phyloP scores from a whole-genome alignment of 495 filamentous ascomycete species.

The Penicillium flavigenum region DNA sequence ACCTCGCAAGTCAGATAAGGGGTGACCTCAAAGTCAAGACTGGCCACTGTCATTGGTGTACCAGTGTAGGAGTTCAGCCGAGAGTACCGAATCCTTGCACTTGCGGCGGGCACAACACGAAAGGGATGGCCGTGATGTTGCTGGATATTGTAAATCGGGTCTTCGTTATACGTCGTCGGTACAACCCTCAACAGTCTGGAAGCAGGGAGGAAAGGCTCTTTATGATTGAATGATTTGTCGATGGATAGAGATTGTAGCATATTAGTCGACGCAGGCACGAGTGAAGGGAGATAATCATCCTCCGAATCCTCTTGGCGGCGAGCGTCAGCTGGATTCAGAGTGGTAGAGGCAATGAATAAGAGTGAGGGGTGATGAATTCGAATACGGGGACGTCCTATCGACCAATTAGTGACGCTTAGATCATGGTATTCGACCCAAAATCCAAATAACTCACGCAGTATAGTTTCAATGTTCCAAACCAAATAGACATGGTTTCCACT shows the following conservation, averaged over 20 bases:
- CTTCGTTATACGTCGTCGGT: conserved; percentile 58
- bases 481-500: conserved; percentile 61
- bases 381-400: conserved; percentile 64
- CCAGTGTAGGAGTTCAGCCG: conserved; percentile 63
- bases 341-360: conserved; percentile 73
- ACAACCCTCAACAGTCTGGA: conserved; percentile 75
- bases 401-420: conserved; percentile 11
- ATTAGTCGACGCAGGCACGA: conserved; percentile 74
- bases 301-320: conserved; percentile 47
- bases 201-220: conserved; percentile 74
- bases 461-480: conserved; percentile 79
- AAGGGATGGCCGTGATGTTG: conserved; percentile 62
- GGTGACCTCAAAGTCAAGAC: conserved; percentile 84
- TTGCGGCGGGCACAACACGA: conserved; percentile 76
- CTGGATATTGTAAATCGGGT: conserved; percentile 62
- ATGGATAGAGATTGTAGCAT: conserved; percentile 73
- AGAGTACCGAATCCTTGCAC: conserved; percentile 79
- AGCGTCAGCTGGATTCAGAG: conserved; percentile 56
- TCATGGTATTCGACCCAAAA: conserved; percentile 11
- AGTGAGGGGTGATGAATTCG: conserved; percentile 75
- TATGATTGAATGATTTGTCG: conserved; percentile 64
- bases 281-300: conserved; percentile 75
- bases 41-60: conserved; percentile 70
- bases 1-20: conserved; percentile 75
- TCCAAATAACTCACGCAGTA: conserved; percentile 54